Percentiles rank a stretch among this genome's conserved stretches.
These are phyloP conservation scores for Allomyces javanicus DNA, from an alignment of 192 early-diverging fungal genomes.

Conservation along the genomic window DNA sequence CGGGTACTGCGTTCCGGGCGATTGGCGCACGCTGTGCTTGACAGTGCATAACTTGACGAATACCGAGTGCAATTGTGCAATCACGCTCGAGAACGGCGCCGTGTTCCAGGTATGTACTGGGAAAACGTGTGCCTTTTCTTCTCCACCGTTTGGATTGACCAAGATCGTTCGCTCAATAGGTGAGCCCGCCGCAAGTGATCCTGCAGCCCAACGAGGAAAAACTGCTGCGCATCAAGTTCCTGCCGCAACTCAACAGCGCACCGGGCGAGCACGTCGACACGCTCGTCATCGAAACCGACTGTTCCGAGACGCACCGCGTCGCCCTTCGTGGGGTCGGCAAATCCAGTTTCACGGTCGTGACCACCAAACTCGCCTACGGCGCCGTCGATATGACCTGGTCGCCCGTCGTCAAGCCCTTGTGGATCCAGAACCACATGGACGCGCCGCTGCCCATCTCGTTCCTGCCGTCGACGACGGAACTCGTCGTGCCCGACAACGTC, in stretches of 20 bases:
- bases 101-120: no score
- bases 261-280: slow-evolving; percentile 9
- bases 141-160: background rate
- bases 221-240: slow-evolving; percentile 17
- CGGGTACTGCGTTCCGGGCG: background rate
- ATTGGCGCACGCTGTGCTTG: background rate
- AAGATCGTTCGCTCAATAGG: background rate
- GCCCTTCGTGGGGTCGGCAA: slow-evolving; percentile 11
- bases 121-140: background rate
- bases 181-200: slow-evolving; percentile 12
- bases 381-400: slow-evolving; percentile 29
- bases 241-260: slow-evolving; percentile 2
- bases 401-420: slow-evolving; percentile 10
- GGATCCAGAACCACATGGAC: slow-evolving; percentile 11
- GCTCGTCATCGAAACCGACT: slow-evolving; percentile 19
- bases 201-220: slow-evolving; percentile 22
- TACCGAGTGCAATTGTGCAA: background rate
- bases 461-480: slow-evolving; percentile 17
- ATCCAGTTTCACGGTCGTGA: slow-evolving; percentile 14
- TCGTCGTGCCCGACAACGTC: slow-evolving; percentile 19
- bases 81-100: background rate
- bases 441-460: slow-evolving; percentile 12
- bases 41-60: background rate
- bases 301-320: slow-evolving; percentile 15
- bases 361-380: slow-evolving; percentile 29